Evolutionary conservation across 208 protist species (phyloP), one percentile per base, ranked within the genome.

Genomic region (Trypanosoma boissoni): DNA sequence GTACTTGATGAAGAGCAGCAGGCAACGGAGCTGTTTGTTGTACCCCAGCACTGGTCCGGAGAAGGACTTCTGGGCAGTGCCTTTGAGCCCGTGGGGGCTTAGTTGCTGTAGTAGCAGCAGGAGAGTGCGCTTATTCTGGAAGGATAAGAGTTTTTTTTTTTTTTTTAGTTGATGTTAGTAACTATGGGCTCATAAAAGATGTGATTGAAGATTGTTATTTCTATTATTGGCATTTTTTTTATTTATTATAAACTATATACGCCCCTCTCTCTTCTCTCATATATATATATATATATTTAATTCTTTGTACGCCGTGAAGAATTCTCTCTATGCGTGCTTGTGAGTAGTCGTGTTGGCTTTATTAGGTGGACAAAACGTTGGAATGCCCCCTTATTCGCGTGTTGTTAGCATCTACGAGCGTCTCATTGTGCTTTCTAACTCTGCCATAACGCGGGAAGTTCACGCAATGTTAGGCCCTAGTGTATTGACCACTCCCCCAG

Each of bases 61-160:
- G 59, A 51, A 0, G 88, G 88, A 3, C 66, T 91, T 49, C 72
- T 94, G 10, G 88, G 88, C 31, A 91, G 88, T 66, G 69, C 76
- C 3, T 76, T 94, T 50, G 78, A 87, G 32, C 60, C 74, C 10
- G 27, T 27, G 4, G 29, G 9, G 3, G 49, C 26, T 12, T 37
- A 18, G 0, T 0, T 10, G 4, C 3, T 29, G 23, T 4, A 55
- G 0, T 3, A 8, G n/a, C 2, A 23, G 24, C 1, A 18, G 27
- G 18, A 36, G 28, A 55, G 4, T 36, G 10, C 12, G 51, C n/a
- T n/a, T n/a, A n/a, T n/a, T n/a, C n/a, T n/a, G 31, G 32, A n/a
- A 21, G 23, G n/a, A 48, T 18, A 6, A 26, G 16, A 7, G 9
- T 20, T 48, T 48, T 18, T 20, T 48, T 56, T 56, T 42, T 37